These are phyloP conservation scores for Leishmania braziliensis DNA, from an alignment of 208 protist species.

Conservation along the genomic window DNA sequence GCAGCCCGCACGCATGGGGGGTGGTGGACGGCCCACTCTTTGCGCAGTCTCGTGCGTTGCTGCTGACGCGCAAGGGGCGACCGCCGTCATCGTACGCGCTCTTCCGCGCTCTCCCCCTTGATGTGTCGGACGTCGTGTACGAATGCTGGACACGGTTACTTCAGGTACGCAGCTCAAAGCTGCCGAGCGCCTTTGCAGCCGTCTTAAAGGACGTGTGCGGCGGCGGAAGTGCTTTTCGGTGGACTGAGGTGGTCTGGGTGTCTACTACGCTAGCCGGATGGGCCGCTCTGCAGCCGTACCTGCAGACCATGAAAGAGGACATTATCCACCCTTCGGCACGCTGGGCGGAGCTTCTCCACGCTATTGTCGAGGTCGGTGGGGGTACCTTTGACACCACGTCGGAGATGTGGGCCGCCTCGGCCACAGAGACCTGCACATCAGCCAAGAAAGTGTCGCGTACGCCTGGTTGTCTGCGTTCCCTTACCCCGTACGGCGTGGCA, in stretches of 20 bases:
- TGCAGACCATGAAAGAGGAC: not conserved
- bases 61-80: not conserved
- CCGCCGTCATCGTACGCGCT: not conserved
- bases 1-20: conserved; percentile 3
- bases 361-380: conserved; percentile 9
- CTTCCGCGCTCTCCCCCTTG: not conserved
- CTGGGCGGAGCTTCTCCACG: conserved; percentile 18
- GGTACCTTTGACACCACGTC: not conserved
- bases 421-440: not conserved
- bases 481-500: conserved; percentile 14
- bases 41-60: not conserved
- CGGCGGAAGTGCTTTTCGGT: not conserved
- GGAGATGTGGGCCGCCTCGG: not conserved
- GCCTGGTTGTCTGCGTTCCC: not conserved
- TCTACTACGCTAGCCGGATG: conserved; percentile 20
- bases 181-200: conserved; percentile 7
- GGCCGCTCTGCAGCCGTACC: conserved; percentile 22
- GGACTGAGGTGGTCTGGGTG: conserved; percentile 13
- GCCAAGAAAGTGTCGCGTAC: too few relatives aligned
- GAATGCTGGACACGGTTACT: conserved; percentile 14
- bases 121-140: not conserved
- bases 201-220: conserved; percentile 6
- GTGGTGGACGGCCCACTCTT: conserved; percentile 13
- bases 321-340: not conserved
- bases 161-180: not conserved